Evolutionary conservation across 441 rosid species (phyloP).

Genomic region (Heliophila coronopifolia): DNA sequence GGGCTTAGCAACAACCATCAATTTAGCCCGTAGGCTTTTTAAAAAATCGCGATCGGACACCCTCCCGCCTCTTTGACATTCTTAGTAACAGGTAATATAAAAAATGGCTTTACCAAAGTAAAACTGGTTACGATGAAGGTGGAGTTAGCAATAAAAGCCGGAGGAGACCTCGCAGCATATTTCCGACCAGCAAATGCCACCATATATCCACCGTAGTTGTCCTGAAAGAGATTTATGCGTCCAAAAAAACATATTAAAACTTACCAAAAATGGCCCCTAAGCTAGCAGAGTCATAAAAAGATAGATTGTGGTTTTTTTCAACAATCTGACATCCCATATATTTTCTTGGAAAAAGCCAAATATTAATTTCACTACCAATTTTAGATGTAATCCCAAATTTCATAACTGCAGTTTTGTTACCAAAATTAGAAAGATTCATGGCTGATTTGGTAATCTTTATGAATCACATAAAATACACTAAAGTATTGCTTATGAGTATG

Average conservation of each 20-base stretch:
- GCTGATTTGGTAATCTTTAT: background rate
- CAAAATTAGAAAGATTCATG: background rate
- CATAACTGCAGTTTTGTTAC: background rate
- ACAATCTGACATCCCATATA: no score
- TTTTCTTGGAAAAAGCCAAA: background rate
- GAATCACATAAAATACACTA: no score
- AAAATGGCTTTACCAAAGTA: conserved; percentile 49
- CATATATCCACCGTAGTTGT: conserved; percentile 66
- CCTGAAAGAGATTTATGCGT: conserved; percentile 31
- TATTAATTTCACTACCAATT: background rate
- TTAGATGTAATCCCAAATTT: no score
- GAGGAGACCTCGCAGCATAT: conserved; percentile 71
- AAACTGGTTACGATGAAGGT: conserved; percentile 70
- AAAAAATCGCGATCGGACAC: no score
- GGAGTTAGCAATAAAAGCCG: conserved; percentile 68
- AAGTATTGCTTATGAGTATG: no score
- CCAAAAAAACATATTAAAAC: background rate
- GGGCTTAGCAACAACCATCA: no score
- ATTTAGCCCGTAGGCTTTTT: no score
- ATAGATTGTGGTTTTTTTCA: no score
- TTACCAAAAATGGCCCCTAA: background rate
- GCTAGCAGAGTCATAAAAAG: background rate
- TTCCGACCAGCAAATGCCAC: conserved; percentile 84
- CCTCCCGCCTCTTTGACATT: no score
- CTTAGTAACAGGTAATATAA: background rate